Base-by-base conservation (phyloP, 768 basidiomycete species). In the Leccinellum albellum region DNA sequence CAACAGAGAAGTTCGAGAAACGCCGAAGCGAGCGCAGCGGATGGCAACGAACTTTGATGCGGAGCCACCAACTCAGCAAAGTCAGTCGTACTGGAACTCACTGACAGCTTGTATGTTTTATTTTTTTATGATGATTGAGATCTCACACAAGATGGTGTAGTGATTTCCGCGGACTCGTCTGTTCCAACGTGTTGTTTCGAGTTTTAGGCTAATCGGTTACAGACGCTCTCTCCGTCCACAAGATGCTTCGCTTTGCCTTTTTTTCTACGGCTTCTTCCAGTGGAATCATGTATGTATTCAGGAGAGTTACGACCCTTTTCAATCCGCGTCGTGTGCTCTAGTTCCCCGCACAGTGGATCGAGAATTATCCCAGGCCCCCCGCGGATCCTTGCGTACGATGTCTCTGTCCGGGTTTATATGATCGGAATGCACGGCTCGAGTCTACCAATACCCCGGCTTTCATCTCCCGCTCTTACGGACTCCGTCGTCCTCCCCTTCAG, bases 121-220 rank as follows among this genome's bases (percentile, higher is more conserved):
- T 17, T 17, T 17, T 35, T 35, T 17, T 17, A 35, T 35, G 29
- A 28, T 28, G 5, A 29, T 4, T 8, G 26, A 26, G 23, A 20
- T 15, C 21, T 49, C 7, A 29, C 47, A 49, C 20, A 28, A 23
- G 44, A 45, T 24, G 7, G 45, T 32, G 33, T 26, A 52, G 64
- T 63, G 69, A 67, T 73, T 72, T 69, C 69, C 69, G 69, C 69
- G 69, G 69, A 70, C 53, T 21, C 40, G 59, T 67, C 9, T 42
- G 23, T 55, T 51, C 37, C 55, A 62, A 54, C 66, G 50, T 66
- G 62, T 71, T 59, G 51, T 46, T 70, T 59, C 62, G 60, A 64
- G 57, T 23, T 50, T 57, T 51, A 57, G 59, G 29, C 58, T 63
- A 63, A 62, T 70, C 66, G 58, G 57, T 68, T 61, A 59, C 58